These are phyloP conservation scores for Mercurialis annua DNA, from an alignment of 345 rosid genomes.

Conservation along the genomic window DNA sequence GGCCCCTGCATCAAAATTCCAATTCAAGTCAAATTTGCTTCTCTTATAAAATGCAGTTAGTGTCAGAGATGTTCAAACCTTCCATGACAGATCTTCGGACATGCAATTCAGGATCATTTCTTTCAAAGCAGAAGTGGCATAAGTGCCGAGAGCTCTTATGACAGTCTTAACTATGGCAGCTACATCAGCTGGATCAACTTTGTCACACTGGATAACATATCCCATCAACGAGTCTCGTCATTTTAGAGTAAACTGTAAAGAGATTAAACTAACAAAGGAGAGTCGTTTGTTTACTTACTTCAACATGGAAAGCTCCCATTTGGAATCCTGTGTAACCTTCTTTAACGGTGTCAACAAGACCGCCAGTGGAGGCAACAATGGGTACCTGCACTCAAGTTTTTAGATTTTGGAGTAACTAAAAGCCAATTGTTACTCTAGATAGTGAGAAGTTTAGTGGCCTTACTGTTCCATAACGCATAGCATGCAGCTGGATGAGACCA, in stretches of 20 bases:
- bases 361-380: conserved; percentile 90
- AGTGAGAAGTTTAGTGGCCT: not conserved
- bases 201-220: conserved; percentile 57
- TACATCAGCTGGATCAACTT: conserved; percentile 77
- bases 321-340: conserved; percentile 95
- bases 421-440: not conserved
- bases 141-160: conserved; percentile 53
- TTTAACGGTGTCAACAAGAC: conserved; percentile 86
- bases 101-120: conserved; percentile 88
- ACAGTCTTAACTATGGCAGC: conserved; percentile 52
- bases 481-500: conserved; percentile 93
- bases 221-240: conserved; percentile 1
- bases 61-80: conserved; percentile 46
- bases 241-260: not conserved
- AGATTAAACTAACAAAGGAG: not conserved
- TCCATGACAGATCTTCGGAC: conserved; percentile 94
- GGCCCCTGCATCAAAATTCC: conserved; percentile 60
- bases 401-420: not conserved
- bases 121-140: conserved; percentile 51
- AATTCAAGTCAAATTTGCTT: not conserved
- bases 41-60: not conserved
- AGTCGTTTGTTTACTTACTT: conserved; percentile 39
- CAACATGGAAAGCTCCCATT: conserved; percentile 71
- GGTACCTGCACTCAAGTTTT: conserved; percentile 49
- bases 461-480: conserved; percentile 99